Conservation (phyloP, 1,284 basidiomycete genomes). For the Stygiomarasmius scandens region DNA sequence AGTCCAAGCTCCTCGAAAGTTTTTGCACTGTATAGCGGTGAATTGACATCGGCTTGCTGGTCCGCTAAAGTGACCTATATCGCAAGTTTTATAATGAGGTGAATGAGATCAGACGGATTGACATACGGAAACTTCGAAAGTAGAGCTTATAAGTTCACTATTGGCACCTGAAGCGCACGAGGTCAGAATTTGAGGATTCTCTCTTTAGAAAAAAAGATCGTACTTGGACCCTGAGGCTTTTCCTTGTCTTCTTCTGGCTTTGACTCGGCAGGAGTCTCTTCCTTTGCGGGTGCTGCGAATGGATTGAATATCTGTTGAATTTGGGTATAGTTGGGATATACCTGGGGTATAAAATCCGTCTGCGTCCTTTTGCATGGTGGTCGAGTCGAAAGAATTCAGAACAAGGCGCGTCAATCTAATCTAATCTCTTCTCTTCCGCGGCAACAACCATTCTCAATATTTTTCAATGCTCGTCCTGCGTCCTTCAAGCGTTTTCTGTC, state of each 20-base stretch:
- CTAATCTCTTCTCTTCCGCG: neutral
- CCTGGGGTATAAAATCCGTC: conserved; percentile 73
- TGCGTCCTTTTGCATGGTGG: conserved; percentile 59
- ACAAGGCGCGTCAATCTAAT: neutral
- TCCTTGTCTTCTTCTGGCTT: conserved; percentile 8
- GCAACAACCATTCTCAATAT: no score
- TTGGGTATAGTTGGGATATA: conserved; percentile 23
- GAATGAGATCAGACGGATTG: neutral
- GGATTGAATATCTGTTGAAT: neutral
- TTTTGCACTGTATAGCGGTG: conserved; percentile 92
- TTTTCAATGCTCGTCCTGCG: no score
- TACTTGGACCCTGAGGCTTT: conserved; percentile 18
- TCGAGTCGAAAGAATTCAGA: neutral
- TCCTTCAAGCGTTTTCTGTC: no score
- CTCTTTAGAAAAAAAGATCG: conserved; percentile 20
- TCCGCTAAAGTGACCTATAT: conserved; percentile 93
- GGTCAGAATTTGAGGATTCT: neutral
- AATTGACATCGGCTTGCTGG: conserved; percentile 95
- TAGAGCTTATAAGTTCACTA: conserved; percentile 68
- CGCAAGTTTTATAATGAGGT: conserved; percentile 1
- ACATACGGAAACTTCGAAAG: conserved; percentile 75
- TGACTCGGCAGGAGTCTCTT: neutral
- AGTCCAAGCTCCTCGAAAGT: conserved; percentile 94
- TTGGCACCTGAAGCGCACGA: conserved; percentile 30
- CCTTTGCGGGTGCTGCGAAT: conserved; percentile 4